These are phyloP conservation scores for Colletotrichum sp. DNA, from an alignment of 2,329 filamentous ascomycete genomes.

Conservation along the genomic window DNA sequence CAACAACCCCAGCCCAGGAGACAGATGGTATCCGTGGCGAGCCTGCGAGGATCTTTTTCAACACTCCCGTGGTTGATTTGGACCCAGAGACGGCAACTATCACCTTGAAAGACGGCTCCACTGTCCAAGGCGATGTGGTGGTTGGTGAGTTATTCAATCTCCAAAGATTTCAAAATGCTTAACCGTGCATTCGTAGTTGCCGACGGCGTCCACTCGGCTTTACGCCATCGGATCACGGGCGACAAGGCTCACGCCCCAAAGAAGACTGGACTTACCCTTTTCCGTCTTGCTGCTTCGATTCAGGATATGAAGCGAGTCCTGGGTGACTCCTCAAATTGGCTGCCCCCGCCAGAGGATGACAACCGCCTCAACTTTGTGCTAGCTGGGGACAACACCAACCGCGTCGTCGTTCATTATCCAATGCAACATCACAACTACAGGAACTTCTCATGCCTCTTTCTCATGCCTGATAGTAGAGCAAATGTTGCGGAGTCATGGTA, in stretches of 20 bases:
- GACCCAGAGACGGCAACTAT: not conserved
- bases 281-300: not conserved
- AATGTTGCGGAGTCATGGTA: not conserved
- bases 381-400: not conserved
- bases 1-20: not conserved
- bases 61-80: not conserved
- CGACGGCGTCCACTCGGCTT: not conserved
- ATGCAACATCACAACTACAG: not conserved
- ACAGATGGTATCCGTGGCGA: not conserved
- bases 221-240: not conserved
- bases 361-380: not conserved
- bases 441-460: not conserved
- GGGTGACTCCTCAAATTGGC: not conserved
- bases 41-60: not conserved
- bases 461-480: not conserved
- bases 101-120: not conserved
- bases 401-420: not conserved
- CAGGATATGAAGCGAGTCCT: not conserved
- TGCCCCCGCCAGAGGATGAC: not conserved
- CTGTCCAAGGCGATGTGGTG: not conserved
- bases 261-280: not conserved
- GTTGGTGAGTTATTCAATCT: not conserved
- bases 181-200: not conserved
- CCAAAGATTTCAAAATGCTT: not conserved
- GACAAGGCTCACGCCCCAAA: not conserved